These are phyloP conservation scores for Ganoderma sinense DNA, from an alignment of 1,284 basidiomycete genomes.

Conservation along the genomic window DNA sequence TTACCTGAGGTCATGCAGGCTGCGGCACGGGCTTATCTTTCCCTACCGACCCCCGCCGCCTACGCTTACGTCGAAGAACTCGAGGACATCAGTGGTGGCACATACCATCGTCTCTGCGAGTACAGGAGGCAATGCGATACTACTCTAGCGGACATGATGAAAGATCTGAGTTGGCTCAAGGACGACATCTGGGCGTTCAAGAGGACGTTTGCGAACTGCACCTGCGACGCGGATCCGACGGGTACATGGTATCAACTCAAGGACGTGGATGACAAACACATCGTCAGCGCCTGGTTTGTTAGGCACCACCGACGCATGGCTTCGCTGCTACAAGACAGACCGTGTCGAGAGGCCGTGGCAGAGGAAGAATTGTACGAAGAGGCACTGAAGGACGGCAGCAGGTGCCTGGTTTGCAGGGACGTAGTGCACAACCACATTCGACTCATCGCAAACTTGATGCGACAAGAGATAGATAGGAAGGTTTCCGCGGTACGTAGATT, in stretches of 20 bases:
- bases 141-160: conserved; percentile 12
- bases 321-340: not conserved
- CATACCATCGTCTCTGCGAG: conserved; percentile 21
- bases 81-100: conserved; percentile 19
- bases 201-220: not conserved
- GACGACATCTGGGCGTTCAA: conserved; percentile 1
- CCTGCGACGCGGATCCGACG: not conserved
- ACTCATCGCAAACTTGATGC: not conserved
- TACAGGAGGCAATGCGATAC: conserved; percentile 10
- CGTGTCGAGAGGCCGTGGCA: not conserved
- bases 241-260: not conserved
- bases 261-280: not conserved
- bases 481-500: not conserved
- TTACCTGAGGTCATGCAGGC: not conserved
- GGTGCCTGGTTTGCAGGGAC: not conserved
- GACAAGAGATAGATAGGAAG: not conserved
- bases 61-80: conserved; percentile 23
- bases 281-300: not conserved
- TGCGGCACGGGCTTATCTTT: conserved; percentile 2
- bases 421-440: not conserved
- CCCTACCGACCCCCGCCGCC: not conserved
- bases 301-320: not conserved
- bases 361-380: not conserved
- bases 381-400: not conserved
- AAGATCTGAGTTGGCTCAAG: conserved; percentile 5